Evolutionary conservation across 2,329 filamentous ascomycete genomes (phyloP), one percentile per base, ranked within the genome.

Genomic region (Endoconidiophora laricicola): DNA sequence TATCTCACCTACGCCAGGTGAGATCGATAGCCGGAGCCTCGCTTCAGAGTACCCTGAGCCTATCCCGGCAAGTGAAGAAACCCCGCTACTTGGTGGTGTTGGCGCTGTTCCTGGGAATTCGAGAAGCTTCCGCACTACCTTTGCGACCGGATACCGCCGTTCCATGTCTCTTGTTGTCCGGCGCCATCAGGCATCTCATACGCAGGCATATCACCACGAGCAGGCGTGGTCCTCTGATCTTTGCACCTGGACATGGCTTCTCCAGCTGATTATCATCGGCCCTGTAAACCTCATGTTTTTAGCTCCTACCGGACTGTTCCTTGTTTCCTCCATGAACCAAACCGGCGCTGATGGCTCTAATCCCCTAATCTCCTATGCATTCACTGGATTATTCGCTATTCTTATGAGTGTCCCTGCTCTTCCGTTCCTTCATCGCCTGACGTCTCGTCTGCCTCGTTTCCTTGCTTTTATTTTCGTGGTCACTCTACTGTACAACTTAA

Each of bases 401-500:
- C 60, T 94, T 1, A 60, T 94, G 0, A 65, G 95, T 16, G 68
- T 86, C 1, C 91, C 91, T 0, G 63, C 86, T 2, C 74, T 80
- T 0, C 91, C 91, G 0, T 94, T 94, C 60, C 72, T 94, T 39
- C 88, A 96, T 62, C 81, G 90, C 41, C 78, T 91, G 55, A 86
- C 81, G 1, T 83, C 83, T 60, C 86, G 94, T 53, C 63, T 96
- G 3, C 88, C 91, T 0, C 67, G 81, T 0, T 79, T 94, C 57
- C 64, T 95, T 14, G 70, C 93, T 24, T 60, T 81, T 10, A 67
- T 94, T 6, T 85, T 87, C 54, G 59, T 77, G 22, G 84, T 72
- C 26, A 93, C 86, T 1, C 66, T 93, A 24, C 73, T 88, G 50
- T 96, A 94, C 68, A 94, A 93, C 60, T 74, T 95, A 3, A 66